Percentiles rank a stretch among this genome's conserved stretches.
phyloP scores from a whole-genome alignment of 306 rosid species.

The Oxytropis ochrocephala region DNA sequence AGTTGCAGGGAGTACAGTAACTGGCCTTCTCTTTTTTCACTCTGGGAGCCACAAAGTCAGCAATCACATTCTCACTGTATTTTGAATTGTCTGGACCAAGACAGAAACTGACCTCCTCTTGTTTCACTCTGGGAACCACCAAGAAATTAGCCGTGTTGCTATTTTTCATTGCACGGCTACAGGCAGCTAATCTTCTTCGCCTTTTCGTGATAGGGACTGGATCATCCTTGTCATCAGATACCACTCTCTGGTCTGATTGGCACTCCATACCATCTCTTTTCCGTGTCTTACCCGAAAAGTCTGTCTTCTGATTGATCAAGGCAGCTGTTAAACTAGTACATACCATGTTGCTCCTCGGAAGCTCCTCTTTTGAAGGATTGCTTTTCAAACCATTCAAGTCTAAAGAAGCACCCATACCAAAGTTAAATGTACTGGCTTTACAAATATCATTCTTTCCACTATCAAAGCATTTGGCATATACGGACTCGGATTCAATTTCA shows the following conservation, averaged over 20 bases:
- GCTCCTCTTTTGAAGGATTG: slow-evolving; percentile 34
- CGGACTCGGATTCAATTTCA: slow-evolving; percentile 43
- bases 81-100: neutral
- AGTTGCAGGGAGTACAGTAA: slow-evolving; percentile 19
- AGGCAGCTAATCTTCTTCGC: slow-evolving; percentile 41
- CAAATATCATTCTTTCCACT: slow-evolving; percentile 27
- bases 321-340: slow-evolving; percentile 18
- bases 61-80: neutral
- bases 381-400: slow-evolving; percentile 25
- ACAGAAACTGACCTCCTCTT: slow-evolving; percentile 12
- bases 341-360: slow-evolving; percentile 21
- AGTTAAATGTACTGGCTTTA: slow-evolving; percentile 14
- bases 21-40: slow-evolving; percentile 42
- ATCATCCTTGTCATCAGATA: slow-evolving; percentile 27
- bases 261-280: slow-evolving; percentile 25
- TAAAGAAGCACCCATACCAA: slow-evolving; percentile 19
- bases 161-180: slow-evolving; percentile 34
- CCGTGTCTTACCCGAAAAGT: slow-evolving; percentile 4
- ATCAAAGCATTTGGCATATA: slow-evolving; percentile 27
- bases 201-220: slow-evolving; percentile 34
- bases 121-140: slow-evolving; percentile 25
- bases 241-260: slow-evolving; percentile 27
- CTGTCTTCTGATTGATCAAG: slow-evolving; percentile 26
- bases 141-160: slow-evolving; percentile 21
- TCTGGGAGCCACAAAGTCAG: slow-evolving; percentile 24